Evolutionary conservation across 2,329 filamentous ascomycete species (phyloP).

Genomic region (Thermoascus crustaceus): DNA sequence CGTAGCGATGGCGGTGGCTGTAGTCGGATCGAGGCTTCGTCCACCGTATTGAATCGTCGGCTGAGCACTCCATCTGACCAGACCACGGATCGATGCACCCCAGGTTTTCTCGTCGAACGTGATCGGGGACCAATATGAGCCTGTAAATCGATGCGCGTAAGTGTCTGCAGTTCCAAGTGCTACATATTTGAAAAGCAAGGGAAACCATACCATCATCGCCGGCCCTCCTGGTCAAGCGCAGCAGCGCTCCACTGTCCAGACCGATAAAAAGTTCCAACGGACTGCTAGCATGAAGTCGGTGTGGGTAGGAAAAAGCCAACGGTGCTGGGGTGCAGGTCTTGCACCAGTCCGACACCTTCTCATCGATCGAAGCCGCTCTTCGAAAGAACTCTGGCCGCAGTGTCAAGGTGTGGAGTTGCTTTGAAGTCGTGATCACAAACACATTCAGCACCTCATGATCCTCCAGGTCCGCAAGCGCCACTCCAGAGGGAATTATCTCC

Average conservation of each 20-base stretch:
- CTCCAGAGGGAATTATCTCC: conserved; percentile 64
- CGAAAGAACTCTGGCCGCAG: conserved; percentile 76
- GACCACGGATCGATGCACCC: conserved; percentile 40
- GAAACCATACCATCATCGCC: conserved; percentile 41
- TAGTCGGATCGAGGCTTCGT: conserved; percentile 34
- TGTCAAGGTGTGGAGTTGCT: conserved; percentile 75
- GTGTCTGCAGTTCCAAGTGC: not conserved
- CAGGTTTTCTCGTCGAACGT: conserved; percentile 43
- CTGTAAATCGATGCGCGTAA: conserved; percentile 13
- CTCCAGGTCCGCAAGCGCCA: conserved; percentile 72
- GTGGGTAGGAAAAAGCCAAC: conserved; percentile 68
- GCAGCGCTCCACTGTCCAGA: conserved; percentile 38
- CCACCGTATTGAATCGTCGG: conserved; percentile 36
- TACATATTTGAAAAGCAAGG: conserved; percentile 3
- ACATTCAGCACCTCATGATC: conserved; percentile 70
- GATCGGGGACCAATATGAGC: conserved; percentile 37
- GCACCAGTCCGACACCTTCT: conserved; percentile 66
- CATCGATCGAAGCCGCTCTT: conserved; percentile 59
- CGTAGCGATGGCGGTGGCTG: conserved; percentile 36
- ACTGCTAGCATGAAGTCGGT: conserved; percentile 68
- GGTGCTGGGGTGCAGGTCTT: conserved; percentile 66
- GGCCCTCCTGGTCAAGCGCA: conserved; percentile 60
- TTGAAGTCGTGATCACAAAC: conserved; percentile 71
- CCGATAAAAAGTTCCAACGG: conserved; percentile 70
- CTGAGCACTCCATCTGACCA: conserved; percentile 38